Evolutionary conservation across 176 grass and related monocot species (phyloP).

Genomic region (Eragrostis nindensis): DNA sequence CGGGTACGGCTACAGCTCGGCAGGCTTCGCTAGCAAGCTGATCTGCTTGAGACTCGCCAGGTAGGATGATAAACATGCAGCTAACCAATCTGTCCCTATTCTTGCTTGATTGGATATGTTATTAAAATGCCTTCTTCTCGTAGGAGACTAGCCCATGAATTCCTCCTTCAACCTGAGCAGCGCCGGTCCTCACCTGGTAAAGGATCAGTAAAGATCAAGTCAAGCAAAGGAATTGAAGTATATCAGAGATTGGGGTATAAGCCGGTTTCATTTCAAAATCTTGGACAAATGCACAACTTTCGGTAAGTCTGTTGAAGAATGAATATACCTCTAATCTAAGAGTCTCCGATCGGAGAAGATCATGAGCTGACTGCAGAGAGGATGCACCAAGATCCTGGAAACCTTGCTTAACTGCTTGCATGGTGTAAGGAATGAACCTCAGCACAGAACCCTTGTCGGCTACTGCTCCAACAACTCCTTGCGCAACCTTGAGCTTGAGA

Average conservation of each 20-base stretch:
- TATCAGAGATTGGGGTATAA: neutral
- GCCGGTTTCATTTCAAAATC: neutral
- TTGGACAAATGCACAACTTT: neutral
- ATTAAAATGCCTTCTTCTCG: conserved; percentile 81
- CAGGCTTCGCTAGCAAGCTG: neutral
- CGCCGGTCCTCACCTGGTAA: conserved; percentile 76
- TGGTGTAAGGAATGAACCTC: conserved; percentile 94
- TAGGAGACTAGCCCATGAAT: conserved; percentile 87
- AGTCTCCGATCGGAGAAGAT: conserved; percentile 65
- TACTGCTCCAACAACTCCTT: conserved; percentile 94
- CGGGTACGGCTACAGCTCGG: neutral
- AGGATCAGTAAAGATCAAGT: conserved; percentile 4
- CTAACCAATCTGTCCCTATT: neutral
- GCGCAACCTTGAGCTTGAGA: conserved; percentile 91
- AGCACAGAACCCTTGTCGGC: conserved; percentile 91
- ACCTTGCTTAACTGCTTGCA: conserved; percentile 97
- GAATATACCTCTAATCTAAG: conserved; percentile 83
- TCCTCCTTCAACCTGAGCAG: conserved; percentile 90
- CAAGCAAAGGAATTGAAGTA: neutral
- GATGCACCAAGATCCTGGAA: conserved; percentile 95
- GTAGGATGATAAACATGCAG: neutral
- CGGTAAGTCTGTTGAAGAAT: neutral
- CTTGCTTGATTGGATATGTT: neutral
- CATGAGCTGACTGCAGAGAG: conserved; percentile 79
- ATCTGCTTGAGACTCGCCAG: conserved; percentile 9